Conservation (phyloP, 768 basidiomycete genomes). For the Trametes gibbosa region DNA sequence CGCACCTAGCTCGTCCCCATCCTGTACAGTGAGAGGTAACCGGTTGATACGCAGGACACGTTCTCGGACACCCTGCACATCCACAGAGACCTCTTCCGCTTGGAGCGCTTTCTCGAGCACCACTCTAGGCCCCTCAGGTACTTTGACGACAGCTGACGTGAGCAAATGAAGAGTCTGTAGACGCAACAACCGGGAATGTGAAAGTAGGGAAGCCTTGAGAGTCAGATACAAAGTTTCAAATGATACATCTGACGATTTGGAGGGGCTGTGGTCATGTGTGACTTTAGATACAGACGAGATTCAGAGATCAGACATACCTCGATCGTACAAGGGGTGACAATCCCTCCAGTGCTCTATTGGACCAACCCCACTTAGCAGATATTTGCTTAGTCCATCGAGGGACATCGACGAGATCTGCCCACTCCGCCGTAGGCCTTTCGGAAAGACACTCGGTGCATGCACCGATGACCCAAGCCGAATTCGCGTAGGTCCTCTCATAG, state of each 20-base stretch:
- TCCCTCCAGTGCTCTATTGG: conserved; percentile 52
- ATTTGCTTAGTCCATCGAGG: conserved; percentile 45
- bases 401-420: conserved; percentile 48
- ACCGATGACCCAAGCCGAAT: conserved; percentile 56
- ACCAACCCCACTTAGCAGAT: conserved; percentile 56
- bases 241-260: conserved; percentile 16
- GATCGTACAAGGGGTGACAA: conserved; percentile 46
- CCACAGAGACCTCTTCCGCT: conserved; percentile 78
- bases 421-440: conserved; percentile 41
- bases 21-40: conserved; percentile 58
- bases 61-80: conserved; percentile 80
- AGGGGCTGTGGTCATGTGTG: not conserved
- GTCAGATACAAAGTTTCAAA: conserved; percentile 51
- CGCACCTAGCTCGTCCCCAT: conserved; percentile 53
- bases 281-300: too few species aligned
- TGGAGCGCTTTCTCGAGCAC: conserved; percentile 66
- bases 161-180: conserved; percentile 64
- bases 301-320: conserved; percentile 35
- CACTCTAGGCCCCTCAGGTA: conserved; percentile 44
- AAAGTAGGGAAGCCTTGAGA: conserved; percentile 58
- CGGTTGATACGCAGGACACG: conserved; percentile 75
- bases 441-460: conserved; percentile 56
- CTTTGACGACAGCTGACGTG: conserved; percentile 46
- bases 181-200: conserved; percentile 69
- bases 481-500: conserved; percentile 36